Evolutionary conservation across 2,329 filamentous ascomycete genomes (phyloP), one percentile per base, ranked within the genome.

Genomic region (Penicillium griseofulvum): DNA sequence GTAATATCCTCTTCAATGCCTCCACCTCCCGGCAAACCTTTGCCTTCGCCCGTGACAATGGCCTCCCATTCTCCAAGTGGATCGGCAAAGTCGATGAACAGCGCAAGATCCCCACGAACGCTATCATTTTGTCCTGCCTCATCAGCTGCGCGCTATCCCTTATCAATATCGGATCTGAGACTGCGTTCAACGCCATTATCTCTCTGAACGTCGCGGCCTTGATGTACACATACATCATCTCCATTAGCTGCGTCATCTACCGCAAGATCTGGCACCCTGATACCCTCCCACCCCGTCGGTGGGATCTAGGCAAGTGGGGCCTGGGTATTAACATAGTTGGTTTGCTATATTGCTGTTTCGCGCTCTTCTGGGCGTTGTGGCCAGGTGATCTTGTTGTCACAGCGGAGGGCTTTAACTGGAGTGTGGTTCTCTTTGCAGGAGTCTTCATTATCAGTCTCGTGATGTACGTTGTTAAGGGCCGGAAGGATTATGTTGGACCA

Each of bases 131-230:
- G 2, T 72, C 71, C 5, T 65, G 68, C 37, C 22, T 62, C 1
- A 65, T 75, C 58, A 70, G 64, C 43, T 62, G 67, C 1, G 66
- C 78, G 2, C 67, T 81, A 10, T 74, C 75, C 1, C 67, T 81
- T 14, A 81, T 83, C 68, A 81, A 81, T 61, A 78, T 83, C 39
- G 80, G 78, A 12, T 81, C 77, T 14, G 60, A 72, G 4, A 74
- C 76, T 14, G 81, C 81, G 4, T 80, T 83, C 63, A 80, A 81
- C 61, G 79, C 77, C 51, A 78, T 83, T 55, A 74, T 78, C 17
- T 81, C 79, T 1, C 71, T 84, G 1, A 75, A 74, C 19, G 71
- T 78, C 26, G 75, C 73, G 6, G 76, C 78, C 0, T 68, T 82
- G 29, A 73, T 82, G 46, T 76, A 72, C 33, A 81, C 78, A 4